A percentile compares a stretch with the other conserved stretches of the same genome.
phyloP scores from a whole-genome alignment of 2,329 filamentous ascomycete genomes.

The Exophiala alcalophila region DNA sequence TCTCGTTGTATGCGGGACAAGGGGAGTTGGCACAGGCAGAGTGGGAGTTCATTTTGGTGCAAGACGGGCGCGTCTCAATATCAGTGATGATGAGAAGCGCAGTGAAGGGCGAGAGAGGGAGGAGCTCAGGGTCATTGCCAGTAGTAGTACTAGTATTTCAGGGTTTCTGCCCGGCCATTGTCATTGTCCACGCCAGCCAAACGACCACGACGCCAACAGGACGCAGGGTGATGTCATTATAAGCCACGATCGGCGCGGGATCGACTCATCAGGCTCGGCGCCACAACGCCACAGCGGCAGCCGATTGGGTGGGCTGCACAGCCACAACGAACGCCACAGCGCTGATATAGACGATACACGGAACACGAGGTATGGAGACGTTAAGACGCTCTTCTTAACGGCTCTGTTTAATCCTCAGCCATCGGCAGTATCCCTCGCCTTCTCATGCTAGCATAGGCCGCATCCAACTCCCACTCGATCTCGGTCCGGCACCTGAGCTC shows the following conservation, averaged over 20 bases:
- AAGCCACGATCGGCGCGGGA: constrained; percentile 12
- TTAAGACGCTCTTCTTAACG: too few species aligned
- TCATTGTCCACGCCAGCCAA: constrained; percentile 3
- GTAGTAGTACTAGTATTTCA: constrained; percentile 9
- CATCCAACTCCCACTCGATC: constrained; percentile 82
- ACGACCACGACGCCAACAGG: too few species aligned
- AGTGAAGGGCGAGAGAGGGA: neutral
- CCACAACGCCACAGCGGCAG: constrained; percentile 12
- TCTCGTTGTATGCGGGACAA: constrained; percentile 41
- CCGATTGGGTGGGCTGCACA: too few species aligned
- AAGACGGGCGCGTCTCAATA: constrained; percentile 1
- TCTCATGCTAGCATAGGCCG: constrained; percentile 76
- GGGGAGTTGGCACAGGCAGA: constrained; percentile 12
- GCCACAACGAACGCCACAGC: too few species aligned
- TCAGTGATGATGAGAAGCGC: neutral
- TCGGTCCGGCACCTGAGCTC: constrained; percentile 78
- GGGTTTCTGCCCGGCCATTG: constrained; percentile 8
- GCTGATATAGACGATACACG: too few species aligned
- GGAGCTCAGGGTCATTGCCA: neutral
- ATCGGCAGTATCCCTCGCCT: too few species aligned
- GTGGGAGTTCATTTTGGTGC: constrained; percentile 15
- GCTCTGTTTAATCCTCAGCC: too few species aligned
- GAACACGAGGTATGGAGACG: too few species aligned
- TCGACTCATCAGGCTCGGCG: too few species aligned
- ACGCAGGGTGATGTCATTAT: constrained; percentile 20